Evolutionary conservation across 106 monocot species (phyloP).

Genomic region (Dendrobium huoshanense): DNA sequence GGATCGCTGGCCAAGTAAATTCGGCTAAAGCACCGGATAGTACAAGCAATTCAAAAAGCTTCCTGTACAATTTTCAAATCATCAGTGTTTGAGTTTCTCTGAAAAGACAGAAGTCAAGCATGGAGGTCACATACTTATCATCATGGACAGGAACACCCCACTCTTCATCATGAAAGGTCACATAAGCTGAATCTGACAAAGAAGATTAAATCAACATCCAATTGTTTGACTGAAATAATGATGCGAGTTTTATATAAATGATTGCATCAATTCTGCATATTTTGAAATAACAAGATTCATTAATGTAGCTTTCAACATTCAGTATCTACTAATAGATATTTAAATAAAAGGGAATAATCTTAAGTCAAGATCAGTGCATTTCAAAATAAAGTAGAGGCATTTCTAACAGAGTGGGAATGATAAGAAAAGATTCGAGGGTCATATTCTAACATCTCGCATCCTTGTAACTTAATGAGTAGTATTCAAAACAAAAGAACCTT

Average conservation of each 20-base stretch:
- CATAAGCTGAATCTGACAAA: constrained; percentile 20
- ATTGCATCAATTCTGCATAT: background rate
- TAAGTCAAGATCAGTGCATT: too few relatives aligned
- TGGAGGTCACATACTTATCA: constrained; percentile 17
- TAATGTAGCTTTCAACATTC: too few relatives aligned
- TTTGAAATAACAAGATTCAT: too few relatives aligned
- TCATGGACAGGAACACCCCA: constrained; percentile 81
- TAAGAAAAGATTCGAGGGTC: background rate
- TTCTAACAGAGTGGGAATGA: background rate
- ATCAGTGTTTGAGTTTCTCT: background rate
- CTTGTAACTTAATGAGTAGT: background rate
- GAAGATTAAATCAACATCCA: background rate
- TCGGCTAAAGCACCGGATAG: constrained; percentile 11
- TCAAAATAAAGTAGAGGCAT: background rate
- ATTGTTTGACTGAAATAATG: background rate
- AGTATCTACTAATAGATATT: too few relatives aligned
- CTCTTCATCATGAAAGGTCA: constrained; percentile 64
- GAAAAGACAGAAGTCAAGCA: background rate
- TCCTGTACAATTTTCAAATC: constrained; percentile 6
- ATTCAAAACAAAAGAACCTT: background rate
- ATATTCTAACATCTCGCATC: background rate
- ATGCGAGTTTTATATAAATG: background rate
- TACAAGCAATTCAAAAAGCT: constrained; percentile 31
- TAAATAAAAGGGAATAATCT: too few relatives aligned
- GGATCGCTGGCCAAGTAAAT: constrained; percentile 13